These are phyloP conservation scores for Volvariella volvacea DNA, from an alignment of 1,284 basidiomycete species.

Conservation along the genomic window DNA sequence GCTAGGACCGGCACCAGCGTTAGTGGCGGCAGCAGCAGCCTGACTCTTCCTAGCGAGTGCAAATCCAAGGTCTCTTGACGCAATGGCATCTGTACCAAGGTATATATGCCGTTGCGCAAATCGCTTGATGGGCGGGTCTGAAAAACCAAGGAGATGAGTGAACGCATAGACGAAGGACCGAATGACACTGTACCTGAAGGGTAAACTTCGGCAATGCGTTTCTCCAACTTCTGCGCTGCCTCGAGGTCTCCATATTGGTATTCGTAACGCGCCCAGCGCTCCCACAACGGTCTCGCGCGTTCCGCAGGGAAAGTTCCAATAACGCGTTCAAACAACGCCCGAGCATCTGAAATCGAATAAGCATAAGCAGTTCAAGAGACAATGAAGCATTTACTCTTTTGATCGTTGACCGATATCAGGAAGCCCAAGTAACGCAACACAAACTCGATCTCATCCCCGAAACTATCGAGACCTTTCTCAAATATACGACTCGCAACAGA, in stretches of 20 bases:
- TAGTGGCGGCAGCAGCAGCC: constrained; percentile 7
- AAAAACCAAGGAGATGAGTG: constrained; percentile 1
- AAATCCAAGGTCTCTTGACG: constrained; percentile 82
- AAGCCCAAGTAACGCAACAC: constrained; percentile 89
- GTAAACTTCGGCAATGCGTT: constrained; percentile 83
- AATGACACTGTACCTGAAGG: constrained; percentile 55
- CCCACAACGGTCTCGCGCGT: constrained; percentile 84
- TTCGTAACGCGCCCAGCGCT: constrained; percentile 93
- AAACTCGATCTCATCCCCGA: constrained; percentile 79
- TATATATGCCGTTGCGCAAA: constrained; percentile 91
- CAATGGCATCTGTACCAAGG: constrained; percentile 83
- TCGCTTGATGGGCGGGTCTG: constrained; percentile 86
- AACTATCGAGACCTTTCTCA: constrained; percentile 87
- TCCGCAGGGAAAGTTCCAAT: constrained; percentile 77
- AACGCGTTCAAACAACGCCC: constrained; percentile 90
- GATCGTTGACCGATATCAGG: constrained; percentile 92
- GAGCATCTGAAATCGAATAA: constrained; percentile 61
- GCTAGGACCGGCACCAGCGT: not conserved
- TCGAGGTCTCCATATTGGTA: constrained; percentile 94
- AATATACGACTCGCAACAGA: constrained; percentile 89
- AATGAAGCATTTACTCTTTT: constrained; percentile 67
- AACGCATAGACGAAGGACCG: constrained; percentile 4
- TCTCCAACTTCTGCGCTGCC: constrained; percentile 84
- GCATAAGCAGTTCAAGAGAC: constrained; percentile 8
- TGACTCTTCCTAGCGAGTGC: constrained; percentile 38